phyloP scores from a whole-genome alignment of 179 eudicot species.

The Carnegiea gigantea region DNA sequence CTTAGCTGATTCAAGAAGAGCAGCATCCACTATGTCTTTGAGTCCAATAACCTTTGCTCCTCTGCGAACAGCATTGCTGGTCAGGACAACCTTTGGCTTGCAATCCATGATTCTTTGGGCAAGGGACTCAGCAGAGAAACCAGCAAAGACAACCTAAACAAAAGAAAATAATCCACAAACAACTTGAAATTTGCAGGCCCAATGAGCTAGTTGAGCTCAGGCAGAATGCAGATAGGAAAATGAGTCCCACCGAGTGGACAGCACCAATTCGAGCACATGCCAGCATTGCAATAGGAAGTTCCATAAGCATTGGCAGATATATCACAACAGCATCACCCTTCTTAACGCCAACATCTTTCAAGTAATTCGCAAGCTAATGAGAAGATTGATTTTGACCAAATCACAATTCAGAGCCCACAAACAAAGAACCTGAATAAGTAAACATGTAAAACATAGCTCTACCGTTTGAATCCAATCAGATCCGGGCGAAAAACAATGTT shows the following conservation, averaged over 20 bases:
- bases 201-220: neutral
- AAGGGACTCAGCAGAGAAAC: conserved; percentile 93
- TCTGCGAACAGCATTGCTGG: conserved; percentile 95
- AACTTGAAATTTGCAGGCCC: neutral
- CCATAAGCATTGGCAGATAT: conserved; percentile 98
- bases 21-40: conserved; percentile 85
- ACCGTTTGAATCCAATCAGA: neutral
- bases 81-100: conserved; percentile 83
- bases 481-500: neutral
- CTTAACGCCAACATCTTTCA: conserved; percentile 81
- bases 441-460: neutral
- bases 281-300: conserved; percentile 93
- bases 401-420: neutral
- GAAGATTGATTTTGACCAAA: conserved; percentile 12
- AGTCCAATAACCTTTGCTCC: conserved; percentile 80
- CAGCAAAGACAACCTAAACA: conserved; percentile 93
- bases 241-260: conserved; percentile 77
- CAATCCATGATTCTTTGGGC: conserved; percentile 92
- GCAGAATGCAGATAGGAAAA: neutral
- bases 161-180: neutral
- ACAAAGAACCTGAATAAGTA: neutral
- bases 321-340: conserved; percentile 97
- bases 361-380: conserved; percentile 82
- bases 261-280: conserved; percentile 99
- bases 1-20: conserved; percentile 61